These are phyloP conservation scores for Jimgerdemannia flammicorona DNA, from an alignment of 192 early-diverging fungal genomes.

Conservation along the genomic window DNA sequence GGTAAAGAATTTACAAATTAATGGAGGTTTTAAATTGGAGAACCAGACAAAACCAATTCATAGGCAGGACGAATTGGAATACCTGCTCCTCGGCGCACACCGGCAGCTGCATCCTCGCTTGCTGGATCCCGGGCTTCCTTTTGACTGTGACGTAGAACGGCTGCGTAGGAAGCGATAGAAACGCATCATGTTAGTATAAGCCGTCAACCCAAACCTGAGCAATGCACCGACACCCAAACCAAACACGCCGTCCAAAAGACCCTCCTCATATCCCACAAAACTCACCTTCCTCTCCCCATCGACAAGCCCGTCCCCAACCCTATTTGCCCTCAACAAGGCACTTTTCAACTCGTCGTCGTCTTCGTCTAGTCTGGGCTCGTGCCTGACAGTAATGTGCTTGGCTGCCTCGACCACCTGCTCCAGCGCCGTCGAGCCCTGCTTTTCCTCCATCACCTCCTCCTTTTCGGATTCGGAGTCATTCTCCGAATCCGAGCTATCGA, in stretches of 20 bases:
- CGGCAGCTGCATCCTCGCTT: conserved; percentile 77
- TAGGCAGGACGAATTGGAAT: background rate
- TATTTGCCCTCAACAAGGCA: conserved; percentile 24
- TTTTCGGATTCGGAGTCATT: conserved; percentile 36
- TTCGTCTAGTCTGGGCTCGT: conserved; percentile 13
- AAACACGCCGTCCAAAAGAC: background rate
- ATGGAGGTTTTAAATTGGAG: background rate
- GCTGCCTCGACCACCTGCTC: conserved; percentile 27
- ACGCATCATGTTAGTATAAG: too few relatives aligned
- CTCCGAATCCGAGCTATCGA: conserved; percentile 72
- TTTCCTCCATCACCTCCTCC: conserved; percentile 35
- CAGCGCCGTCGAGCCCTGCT: conserved; percentile 24
- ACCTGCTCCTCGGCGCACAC: conserved; percentile 91
- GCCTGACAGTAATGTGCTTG: conserved; percentile 17
- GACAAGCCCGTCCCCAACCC: conserved; percentile 19
- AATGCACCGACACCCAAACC: background rate
- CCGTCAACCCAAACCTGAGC: too few relatives aligned
- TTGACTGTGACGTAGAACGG: conserved; percentile 75
- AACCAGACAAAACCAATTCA: background rate
- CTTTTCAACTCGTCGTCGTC: conserved; percentile 32
- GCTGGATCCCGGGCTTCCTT: conserved; percentile 70
- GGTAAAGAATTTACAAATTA: background rate
- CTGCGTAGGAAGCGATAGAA: conserved; percentile 7
- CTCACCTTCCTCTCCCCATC: conserved; percentile 17
- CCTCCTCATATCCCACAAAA: background rate